Evolutionary conservation across 169 alveolate species (phyloP).

Genomic region (Plasmodium sp.): DNA sequence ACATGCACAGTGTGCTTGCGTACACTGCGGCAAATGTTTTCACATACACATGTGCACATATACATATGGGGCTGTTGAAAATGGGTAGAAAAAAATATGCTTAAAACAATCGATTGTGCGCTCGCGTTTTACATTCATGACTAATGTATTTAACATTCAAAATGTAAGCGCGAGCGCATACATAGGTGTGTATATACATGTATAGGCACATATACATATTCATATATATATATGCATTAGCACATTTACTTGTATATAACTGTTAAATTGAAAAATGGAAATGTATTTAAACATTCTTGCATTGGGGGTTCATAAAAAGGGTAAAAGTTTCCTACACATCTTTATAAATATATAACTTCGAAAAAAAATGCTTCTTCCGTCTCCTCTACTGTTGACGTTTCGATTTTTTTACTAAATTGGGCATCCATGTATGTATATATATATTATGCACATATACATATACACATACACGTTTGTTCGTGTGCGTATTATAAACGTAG

Average conservation of each 20-base stretch:
- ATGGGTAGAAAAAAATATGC: neutral
- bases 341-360: constrained; percentile 9
- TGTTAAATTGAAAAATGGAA: constrained; percentile 12
- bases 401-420: neutral
- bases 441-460: neutral
- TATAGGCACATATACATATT: neutral
- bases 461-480: neutral
- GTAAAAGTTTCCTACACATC: constrained; percentile 1
- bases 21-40: neutral
- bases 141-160: neutral
- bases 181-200: neutral
- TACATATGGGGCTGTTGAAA: neutral
- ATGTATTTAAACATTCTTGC: constrained; percentile 2
- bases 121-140: neutral
- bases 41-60: neutral
- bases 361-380: neutral
- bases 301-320: neutral
- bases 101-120: neutral
- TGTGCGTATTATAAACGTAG: neutral
- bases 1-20: neutral
- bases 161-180: neutral
- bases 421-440: neutral
- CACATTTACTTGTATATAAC: neutral
- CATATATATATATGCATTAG: neutral
- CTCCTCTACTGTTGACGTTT: neutral